Evolutionary conservation across 2,329 filamentous ascomycete genomes (phyloP).

Genomic region (Calonectria naviculata): DNA sequence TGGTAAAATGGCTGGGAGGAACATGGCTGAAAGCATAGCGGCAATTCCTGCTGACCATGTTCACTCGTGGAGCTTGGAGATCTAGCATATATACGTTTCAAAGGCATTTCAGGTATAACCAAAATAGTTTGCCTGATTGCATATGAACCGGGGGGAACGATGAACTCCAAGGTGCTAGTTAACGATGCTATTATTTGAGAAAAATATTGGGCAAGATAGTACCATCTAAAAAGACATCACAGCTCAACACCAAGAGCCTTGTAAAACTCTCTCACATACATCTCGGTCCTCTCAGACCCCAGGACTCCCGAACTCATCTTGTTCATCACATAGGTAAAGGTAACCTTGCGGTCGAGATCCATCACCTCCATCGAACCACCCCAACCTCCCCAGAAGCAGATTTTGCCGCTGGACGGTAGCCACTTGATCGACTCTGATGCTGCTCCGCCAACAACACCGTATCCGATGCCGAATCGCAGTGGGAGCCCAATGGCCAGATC

Average conservation of each 20-base stretch:
- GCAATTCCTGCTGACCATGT: too few species aligned
- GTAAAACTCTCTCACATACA: neutral
- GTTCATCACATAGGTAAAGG: constrained; percentile 59
- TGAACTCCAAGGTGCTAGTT: too few species aligned
- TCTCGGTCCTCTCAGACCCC: neutral
- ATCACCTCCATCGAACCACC: constrained; percentile 57
- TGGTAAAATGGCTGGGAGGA: too few species aligned
- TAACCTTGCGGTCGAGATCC: constrained; percentile 54
- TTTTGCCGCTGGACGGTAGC: constrained; percentile 41
- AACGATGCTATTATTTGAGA: too few species aligned
- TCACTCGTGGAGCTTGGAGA: too few species aligned
- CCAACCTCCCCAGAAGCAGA: constrained; percentile 56
- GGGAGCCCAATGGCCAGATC: neutral
- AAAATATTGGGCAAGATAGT: too few species aligned
- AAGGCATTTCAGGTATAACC: too few species aligned
- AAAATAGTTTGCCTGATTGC: too few species aligned
- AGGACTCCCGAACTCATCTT: constrained; percentile 46
- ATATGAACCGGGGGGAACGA: too few species aligned
- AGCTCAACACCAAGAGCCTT: neutral
- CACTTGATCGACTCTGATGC: neutral
- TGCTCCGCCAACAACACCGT: neutral
- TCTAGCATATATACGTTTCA: too few species aligned
- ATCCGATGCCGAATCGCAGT: neutral
- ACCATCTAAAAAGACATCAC: neutral
- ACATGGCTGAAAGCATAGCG: too few species aligned